A percentile compares a stretch with the other conserved stretches of the same genome.
Evolutionary conservation across 2,329 filamentous ascomycete genomes (phyloP).

Genomic region (Microsporum audouinii): DNA sequence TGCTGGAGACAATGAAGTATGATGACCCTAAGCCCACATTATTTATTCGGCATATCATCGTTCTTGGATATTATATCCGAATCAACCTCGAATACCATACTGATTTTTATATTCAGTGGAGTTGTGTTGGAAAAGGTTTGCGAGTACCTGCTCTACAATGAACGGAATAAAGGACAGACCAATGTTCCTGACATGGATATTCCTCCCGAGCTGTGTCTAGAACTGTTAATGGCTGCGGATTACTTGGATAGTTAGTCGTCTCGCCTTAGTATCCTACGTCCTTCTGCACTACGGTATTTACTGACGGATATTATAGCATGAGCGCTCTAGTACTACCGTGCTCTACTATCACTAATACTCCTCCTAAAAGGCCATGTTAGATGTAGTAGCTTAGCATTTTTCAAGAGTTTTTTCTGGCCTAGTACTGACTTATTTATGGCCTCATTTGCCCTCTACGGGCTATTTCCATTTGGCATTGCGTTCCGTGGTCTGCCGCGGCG

Average conservation of each 20-base stretch:
- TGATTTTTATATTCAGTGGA: constrained; percentile 34
- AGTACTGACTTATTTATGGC: not conserved
- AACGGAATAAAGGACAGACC: constrained; percentile 49
- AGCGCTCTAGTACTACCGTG: not conserved
- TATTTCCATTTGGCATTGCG: constrained; percentile 2
- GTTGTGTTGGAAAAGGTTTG: constrained; percentile 57
- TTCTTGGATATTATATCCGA: not conserved
- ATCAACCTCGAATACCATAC: not conserved
- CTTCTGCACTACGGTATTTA: not conserved
- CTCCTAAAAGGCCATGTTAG: not conserved
- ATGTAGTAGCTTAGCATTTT: not conserved
- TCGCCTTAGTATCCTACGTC: not conserved
- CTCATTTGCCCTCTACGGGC: not conserved
- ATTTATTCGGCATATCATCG: constrained; percentile 14
- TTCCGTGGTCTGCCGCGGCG: constrained; percentile 2
- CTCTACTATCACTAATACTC: not conserved
- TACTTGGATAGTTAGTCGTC: constrained; percentile 42
- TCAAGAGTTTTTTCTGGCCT: not conserved
- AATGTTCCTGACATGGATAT: constrained; percentile 58
- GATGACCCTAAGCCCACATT: not conserved
- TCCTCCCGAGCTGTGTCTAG: constrained; percentile 52
- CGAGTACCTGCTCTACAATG: constrained; percentile 59
- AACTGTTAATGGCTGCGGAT: constrained; percentile 56
- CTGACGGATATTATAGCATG: not conserved
- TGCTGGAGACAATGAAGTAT: constrained; percentile 50